Percentiles rank a stretch among this genome's conserved stretches.
phyloP scores from a whole-genome alignment of 495 filamentous ascomycete genomes.

The Extremus antarcticus region DNA sequence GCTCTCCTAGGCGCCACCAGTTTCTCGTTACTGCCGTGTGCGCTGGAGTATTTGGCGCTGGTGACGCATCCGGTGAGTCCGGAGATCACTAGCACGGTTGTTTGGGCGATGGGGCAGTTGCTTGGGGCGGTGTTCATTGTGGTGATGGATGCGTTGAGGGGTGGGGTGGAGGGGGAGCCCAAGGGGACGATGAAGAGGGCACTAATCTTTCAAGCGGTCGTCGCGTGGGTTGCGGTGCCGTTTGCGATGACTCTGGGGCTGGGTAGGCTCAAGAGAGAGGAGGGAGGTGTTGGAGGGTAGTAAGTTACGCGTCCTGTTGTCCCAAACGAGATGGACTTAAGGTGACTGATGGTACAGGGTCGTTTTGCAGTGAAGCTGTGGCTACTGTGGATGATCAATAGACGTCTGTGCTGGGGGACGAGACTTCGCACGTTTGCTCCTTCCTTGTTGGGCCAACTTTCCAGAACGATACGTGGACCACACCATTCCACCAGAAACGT shows the following conservation, averaged over 20 bases:
- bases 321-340: neutral
- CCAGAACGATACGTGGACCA: no score
- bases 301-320: neutral
- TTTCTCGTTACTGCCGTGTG: conserved; percentile 76
- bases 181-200: conserved; percentile 58
- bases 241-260: conserved; percentile 54
- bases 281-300: neutral
- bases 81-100: conserved; percentile 69
- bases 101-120: conserved; percentile 74
- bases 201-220: conserved; percentile 66
- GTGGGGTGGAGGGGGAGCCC: conserved; percentile 50
- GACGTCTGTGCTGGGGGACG: no score
- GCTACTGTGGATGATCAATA: neutral
- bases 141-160: conserved; percentile 59
- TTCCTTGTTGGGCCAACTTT: no score
- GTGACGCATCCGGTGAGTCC: conserved; percentile 79
- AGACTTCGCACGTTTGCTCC: no score
- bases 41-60: conserved; percentile 77
- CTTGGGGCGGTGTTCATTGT: conserved; percentile 77
- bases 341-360: neutral
- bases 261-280: neutral
- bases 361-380: neutral
- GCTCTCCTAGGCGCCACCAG: conserved; percentile 61
- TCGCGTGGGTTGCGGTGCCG: conserved; percentile 54
- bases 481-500: no score